Percentiles rank a stretch among this genome's conserved stretches.
Evolutionary conservation across 768 basidiomycete species (phyloP).

Genomic region (Auricularia auricula-judae): DNA sequence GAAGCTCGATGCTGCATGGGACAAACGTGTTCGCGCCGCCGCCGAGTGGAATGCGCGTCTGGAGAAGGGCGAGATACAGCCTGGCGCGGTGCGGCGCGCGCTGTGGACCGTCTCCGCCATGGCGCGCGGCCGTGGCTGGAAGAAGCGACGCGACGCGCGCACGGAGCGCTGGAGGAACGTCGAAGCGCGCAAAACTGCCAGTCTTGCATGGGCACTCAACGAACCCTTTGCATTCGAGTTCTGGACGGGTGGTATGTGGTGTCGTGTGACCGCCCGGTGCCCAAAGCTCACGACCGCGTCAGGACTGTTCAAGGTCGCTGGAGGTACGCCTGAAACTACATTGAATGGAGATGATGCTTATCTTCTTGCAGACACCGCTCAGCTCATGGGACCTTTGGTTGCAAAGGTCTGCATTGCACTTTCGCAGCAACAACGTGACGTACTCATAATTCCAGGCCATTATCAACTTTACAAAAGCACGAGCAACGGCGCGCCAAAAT

Average conservation of each 20-base stretch:
- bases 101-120: slow-evolving; percentile 29
- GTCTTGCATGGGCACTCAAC: slow-evolving; percentile 49
- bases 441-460: slow-evolving; percentile 28
- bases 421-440: not conserved
- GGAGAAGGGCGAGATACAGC: slow-evolving; percentile 30
- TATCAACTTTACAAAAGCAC: slow-evolving; percentile 47
- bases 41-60: slow-evolving; percentile 45
- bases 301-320: slow-evolving; percentile 34
- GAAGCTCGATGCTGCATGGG: slow-evolving; percentile 47
- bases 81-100: slow-evolving; percentile 27
- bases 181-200: slow-evolving; percentile 36
- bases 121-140: not conserved
- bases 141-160: slow-evolving; percentile 17
- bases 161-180: slow-evolving; percentile 35
- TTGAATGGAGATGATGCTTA: slow-evolving; percentile 13
- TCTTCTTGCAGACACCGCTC: slow-evolving; percentile 50
- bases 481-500: slow-evolving; percentile 27
- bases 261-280: not conserved
- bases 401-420: slow-evolving; percentile 33
- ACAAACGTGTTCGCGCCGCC: slow-evolving; percentile 34
- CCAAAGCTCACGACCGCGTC: not conserved
- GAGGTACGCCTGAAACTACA: not conserved
- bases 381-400: slow-evolving; percentile 52
- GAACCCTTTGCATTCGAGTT: slow-evolving; percentile 47
- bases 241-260: slow-evolving; percentile 42